Base-by-base conservation (phyloP, 2,329 filamentous ascomycete genomes). In the Aspergillus intermedius region DNA sequence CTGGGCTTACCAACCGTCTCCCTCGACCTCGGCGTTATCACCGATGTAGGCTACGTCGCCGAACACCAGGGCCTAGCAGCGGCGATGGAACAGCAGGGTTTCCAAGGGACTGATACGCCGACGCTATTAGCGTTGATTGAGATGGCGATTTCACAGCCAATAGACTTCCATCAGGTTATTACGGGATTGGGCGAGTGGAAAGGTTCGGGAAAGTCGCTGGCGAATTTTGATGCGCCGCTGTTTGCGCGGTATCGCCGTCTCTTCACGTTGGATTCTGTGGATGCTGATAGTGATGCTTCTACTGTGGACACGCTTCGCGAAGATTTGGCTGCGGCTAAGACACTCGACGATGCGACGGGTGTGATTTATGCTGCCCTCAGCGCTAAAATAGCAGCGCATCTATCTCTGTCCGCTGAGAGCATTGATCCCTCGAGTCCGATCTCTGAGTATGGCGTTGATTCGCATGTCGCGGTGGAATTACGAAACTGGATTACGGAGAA, bases 391-490 rank as follows among this genome's bases (percentile, higher is more conserved):
- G 58, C 60, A 2, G 28, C 48, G 1, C 54, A 59, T 37, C 50
- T 62, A 5, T 49, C 52, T 8, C 50, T 61, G 1, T 47, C 56
- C 0, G 44, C 51, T 0, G 58, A 63, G 12, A 58, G 49, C 5
- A 60, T 62, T 23, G 44, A 53, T 30, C 52, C 52, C 12, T 40
- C 44, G 2, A 61, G 60, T 49, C 55, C 64, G 2, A 57, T 68
- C 1, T 61, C 63, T 1, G 61, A 64, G 7, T 70, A 67, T 34
- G 70, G 72, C 0, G 63, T 73, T 19, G 71, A 74, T 52, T 72
- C 70, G 3, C 64, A 75, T 4, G 66, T 76, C 21, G 73, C 73
- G 0, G 67, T 76, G 1, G 73, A 77, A 51, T 39, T 76, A 30
- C 51, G 73, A 1, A 72, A 70, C 30, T 75, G 72, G 72, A 54